Base-by-base conservation (phyloP, 148 eudicot species). In the Polygonum aviculare region DNA sequence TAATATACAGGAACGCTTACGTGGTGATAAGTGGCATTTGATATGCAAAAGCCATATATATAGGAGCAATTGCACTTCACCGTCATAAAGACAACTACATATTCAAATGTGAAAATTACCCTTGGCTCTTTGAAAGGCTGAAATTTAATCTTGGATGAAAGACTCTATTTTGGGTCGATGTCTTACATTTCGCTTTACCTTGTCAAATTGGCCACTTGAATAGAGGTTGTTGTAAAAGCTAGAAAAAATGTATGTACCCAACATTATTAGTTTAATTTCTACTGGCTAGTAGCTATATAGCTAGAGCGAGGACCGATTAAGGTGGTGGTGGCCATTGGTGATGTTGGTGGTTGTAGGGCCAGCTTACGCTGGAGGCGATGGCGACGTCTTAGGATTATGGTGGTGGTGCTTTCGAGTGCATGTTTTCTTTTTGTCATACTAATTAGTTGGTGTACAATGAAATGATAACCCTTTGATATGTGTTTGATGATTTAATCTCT, bases 61-160 rank as follows among this genome's bases (percentile, higher is more conserved):
- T 62, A 62, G 69, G 69, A 62, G 69, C 69, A 26, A 62, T 62
- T 62, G 69, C 69, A 33, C 26, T 62, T 62, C 69, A 62, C 16
- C 36, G 69, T 62, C 69, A 62, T 62, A 62, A 62, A 62, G 69
- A 54, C 22, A 21, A 54, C 60, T 54, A 54, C 7, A 54, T n/a
- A 54, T 54, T 54, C 60, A 54, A 54, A 54, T 54, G 11, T 62
- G 69, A 62, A 11, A 62, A 26, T 26, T 26, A 26, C 39, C 38
- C 12, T 62, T 62, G 69, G 38, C 69, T 62, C 69, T 11, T 62
- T 62, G 69, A 62, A 62, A 38, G 69, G 69, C 2, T 62, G 36
- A 62, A 11, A 2, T 62, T 51, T 14, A 51, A 51, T 16, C 57
- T 51, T 51, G 57, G 5, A 51, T 62, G 38, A 62, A 62, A 31